Base-by-base conservation (phyloP, 2,329 filamentous ascomycete genomes). In the Knoxdaviesia proteae region DNA sequence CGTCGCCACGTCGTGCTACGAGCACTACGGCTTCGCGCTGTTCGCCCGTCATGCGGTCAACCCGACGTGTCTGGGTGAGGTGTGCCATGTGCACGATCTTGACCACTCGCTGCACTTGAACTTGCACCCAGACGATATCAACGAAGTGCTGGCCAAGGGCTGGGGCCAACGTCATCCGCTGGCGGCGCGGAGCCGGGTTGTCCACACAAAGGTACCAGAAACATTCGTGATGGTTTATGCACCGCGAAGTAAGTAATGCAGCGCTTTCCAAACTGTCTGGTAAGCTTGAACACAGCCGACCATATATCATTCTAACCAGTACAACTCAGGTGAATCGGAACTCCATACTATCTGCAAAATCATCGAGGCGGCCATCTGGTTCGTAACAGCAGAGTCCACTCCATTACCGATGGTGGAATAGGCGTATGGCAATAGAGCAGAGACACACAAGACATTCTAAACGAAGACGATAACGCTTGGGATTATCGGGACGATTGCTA, bases 161-260 rank as follows among this genome's bases (percentile, higher is more conserved):
- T 92, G 84, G 84, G 86, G 80, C 1, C 76, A 92, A 60, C 61
- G 72, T 33, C 74, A 77, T 49, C 74, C 71, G 1, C 58, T 86
- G 43, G 77, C 81, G 6, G 71, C 73, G 51, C 20, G 20, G 20
- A 20, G 20, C 20, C 20, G 20, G 20, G 20, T 20, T 20, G 20
- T 20, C 20, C 20, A 20, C 20, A 20, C 20, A 20, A 77, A 74
- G 43, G 75, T 90, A 44, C 81, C 83, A 0, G 61, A 67, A 4
- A 77, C 80, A 37, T 92, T 92, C 56, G 64, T 84, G 45, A 77
- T 92, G 74, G 65, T 92, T 5, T 93, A 93, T 59, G 81, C 84
- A 11, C 84, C 84, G 2, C 63, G 80, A 52, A 60, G 69, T 62
- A 50, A 58, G 59, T 51, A 34, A 32, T 33, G 8, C 35, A 10